These are phyloP conservation scores for Colletotrichum karsti DNA, from an alignment of 2,329 filamentous ascomycete species.

Conservation along the genomic window DNA sequence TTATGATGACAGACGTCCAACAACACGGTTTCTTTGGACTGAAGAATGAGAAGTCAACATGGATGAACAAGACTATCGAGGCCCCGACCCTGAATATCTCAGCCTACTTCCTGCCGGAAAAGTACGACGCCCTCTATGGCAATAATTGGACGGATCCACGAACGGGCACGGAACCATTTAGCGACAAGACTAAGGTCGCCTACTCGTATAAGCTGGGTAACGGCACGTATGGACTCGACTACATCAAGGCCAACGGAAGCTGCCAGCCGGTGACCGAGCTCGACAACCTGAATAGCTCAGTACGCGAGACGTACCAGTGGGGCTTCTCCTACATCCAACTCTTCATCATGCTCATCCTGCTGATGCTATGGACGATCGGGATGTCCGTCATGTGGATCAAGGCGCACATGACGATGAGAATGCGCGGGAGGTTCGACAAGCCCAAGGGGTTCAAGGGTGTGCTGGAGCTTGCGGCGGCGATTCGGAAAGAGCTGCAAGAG, in stretches of 20 bases:
- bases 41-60: conserved; percentile 20
- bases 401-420: conserved; percentile 20
- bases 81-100: conserved; percentile 31
- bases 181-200: neutral
- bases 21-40: conserved; percentile 31
- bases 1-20: conserved; percentile 24
- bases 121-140: neutral
- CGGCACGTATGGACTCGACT: conserved; percentile 29
- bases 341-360: conserved; percentile 20
- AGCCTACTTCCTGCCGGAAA: neutral
- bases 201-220: neutral
- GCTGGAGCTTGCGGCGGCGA: conserved; percentile 12
- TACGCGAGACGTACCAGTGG: conserved; percentile 33
- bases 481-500: conserved; percentile 24
- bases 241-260: conserved; percentile 28
- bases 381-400: conserved; percentile 31
- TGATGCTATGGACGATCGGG: conserved; percentile 33
- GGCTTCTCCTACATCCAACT: conserved; percentile 37
- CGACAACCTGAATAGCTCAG: neutral
- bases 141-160: conserved; percentile 23
- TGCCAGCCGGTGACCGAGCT: conserved; percentile 31
- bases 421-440: neutral
- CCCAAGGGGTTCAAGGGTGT: conserved; percentile 18
- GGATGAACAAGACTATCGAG: neutral
- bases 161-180: neutral